phyloP scores from a whole-genome alignment of 1,139 yeast genomes.

The Pichia sp. region DNA sequence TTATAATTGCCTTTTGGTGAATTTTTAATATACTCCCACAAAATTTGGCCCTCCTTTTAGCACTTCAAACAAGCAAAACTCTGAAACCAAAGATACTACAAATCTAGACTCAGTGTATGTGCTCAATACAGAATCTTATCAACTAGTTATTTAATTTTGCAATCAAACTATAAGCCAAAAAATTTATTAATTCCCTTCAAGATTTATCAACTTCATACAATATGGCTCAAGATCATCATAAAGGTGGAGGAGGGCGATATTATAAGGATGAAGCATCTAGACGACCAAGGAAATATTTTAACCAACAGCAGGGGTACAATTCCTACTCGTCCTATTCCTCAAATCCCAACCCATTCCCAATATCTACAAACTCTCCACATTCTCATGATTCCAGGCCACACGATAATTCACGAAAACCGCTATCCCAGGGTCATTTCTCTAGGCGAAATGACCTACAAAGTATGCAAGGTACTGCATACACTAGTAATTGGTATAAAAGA shows the following conservation, averaged over 20 bases:
- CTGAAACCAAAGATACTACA: too few relatives aligned
- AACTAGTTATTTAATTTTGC: too few relatives aligned
- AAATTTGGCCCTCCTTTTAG: too few relatives aligned
- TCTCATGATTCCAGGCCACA: background rate
- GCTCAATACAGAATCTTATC: too few relatives aligned
- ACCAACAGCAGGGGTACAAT: slow-evolving; percentile 11
- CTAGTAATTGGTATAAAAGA: slow-evolving; percentile 3
- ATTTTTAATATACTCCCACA: too few relatives aligned
- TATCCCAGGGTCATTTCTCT: slow-evolving; percentile 20
- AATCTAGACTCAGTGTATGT: too few relatives aligned
- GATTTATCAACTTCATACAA: background rate
- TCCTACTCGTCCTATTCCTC: slow-evolving; percentile 16
- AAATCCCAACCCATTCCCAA: slow-evolving; percentile 21
- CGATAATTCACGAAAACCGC: background rate
- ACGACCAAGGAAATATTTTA: slow-evolving; percentile 19
- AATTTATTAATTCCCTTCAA: too few relatives aligned
- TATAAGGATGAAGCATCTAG: slow-evolving; percentile 20
- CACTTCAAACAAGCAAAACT: too few relatives aligned
- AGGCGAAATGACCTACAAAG: slow-evolving; percentile 18
- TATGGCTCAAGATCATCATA: slow-evolving; percentile 19
- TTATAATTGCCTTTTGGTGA: too few relatives aligned
- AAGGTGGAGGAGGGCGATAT: slow-evolving; percentile 17
- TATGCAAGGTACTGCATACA: background rate
- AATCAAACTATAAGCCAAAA: too few relatives aligned
- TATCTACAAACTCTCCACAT: slow-evolving; percentile 11